phyloP scores from a whole-genome alignment of 2,329 filamentous ascomycete genomes.

The Aspergillus bombycis region DNA sequence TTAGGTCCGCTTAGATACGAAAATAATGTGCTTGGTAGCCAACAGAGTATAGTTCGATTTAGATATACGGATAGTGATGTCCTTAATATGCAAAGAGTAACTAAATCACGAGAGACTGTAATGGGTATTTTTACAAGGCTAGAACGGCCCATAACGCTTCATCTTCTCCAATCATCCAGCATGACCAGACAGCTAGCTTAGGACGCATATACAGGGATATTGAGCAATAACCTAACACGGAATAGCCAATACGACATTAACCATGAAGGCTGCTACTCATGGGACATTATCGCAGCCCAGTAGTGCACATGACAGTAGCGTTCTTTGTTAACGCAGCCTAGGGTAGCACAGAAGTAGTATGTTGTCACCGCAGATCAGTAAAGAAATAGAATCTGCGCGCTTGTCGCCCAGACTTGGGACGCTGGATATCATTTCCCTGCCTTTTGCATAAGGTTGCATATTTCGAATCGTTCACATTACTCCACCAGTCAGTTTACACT shows the following conservation, averaged over 20 bases:
- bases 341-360: too few relatives aligned
- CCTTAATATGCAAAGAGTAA: neutral
- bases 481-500: too few relatives aligned
- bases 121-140: neutral
- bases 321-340: too few relatives aligned
- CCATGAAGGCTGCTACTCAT: neutral
- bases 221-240: neutral
- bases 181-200: neutral
- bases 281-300: neutral
- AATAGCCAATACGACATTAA: neutral
- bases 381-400: too few relatives aligned
- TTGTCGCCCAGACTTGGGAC: too few relatives aligned
- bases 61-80: neutral
- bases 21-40: neutral
- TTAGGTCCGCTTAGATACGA: neutral
- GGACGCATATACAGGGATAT: neutral
- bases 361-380: too few relatives aligned
- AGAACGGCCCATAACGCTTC: neutral
- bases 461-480: too few relatives aligned
- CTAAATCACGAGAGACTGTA: neutral
- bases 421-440: too few relatives aligned
- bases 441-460: too few relatives aligned
- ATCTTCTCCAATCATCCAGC: neutral
- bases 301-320: neutral
- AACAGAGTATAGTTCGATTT: neutral